These are phyloP conservation scores for Tetrapisispora taiwanensis DNA, from an alignment of 805 yeast species.

Conservation along the genomic window DNA sequence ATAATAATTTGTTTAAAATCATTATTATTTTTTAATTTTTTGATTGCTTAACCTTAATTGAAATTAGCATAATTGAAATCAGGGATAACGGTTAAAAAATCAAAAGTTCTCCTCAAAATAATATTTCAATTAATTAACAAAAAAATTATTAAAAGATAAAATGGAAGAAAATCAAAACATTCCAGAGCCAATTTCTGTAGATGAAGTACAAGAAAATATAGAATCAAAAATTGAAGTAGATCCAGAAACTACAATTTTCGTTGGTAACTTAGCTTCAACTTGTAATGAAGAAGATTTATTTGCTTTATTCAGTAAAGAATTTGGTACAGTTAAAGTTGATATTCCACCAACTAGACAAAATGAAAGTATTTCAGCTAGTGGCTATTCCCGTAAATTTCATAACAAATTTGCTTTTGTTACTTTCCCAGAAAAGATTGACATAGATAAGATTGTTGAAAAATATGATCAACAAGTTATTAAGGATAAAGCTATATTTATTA, in stretches of 20 bases:
- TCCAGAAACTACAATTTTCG: constrained; percentile 28
- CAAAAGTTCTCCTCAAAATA: neutral
- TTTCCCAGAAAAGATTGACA: constrained; percentile 24
- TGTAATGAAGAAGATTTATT: constrained; percentile 22
- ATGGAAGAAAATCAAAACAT: neutral
- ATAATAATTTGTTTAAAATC: too few species aligned
- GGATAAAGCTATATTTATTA: constrained; percentile 27
- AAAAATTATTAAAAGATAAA: neutral
- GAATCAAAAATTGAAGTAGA: constrained; percentile 11
- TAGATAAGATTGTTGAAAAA: constrained; percentile 19
- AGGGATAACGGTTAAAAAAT: too few species aligned
- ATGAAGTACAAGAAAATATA: constrained; percentile 1
- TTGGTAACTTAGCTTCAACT: constrained; percentile 26
- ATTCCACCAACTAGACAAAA: constrained; percentile 20
- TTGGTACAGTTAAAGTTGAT: constrained; percentile 23
- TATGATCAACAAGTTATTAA: constrained; percentile 14
- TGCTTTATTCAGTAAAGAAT: constrained; percentile 19
- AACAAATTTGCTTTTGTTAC: constrained; percentile 28
- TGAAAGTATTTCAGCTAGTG: constrained; percentile 7
- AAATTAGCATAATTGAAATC: too few species aligned
- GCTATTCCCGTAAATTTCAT: constrained; percentile 12
- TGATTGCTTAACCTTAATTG: too few species aligned
- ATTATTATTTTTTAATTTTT: too few species aligned
- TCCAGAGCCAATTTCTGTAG: neutral
- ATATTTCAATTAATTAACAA: neutral